Evolutionary conservation across 2,329 filamentous ascomycete species (phyloP), one percentile per base, ranked within the genome.

Genomic region (Alternaria alternata): DNA sequence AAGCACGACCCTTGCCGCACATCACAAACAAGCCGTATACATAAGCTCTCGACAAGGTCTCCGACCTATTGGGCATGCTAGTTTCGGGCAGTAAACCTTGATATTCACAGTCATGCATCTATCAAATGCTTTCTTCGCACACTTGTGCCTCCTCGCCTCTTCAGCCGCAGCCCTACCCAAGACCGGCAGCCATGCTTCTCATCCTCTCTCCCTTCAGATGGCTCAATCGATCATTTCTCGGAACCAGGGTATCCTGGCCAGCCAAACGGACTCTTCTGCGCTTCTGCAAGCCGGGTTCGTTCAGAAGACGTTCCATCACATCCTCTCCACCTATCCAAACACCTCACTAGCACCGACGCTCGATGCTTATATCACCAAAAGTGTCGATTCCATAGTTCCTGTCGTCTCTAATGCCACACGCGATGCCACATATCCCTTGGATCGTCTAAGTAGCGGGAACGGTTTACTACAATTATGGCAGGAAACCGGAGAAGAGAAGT

Each of bases 211-310:
- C n/a, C n/a, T 69, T 14, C 62, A 59, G 39, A 69, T 69, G 76
- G 63, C 75, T 7, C 54, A 67, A 6, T 76, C 72, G 22, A 77
- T 74, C 47, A 72, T 77, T 20, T 70, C 68, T 7, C 68, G 76
- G 7, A 58, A 66, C 11, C 69, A 79, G 63, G 76, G 77, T 16
- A 66, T 78, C 32, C 58, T 70, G 62, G 66, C 34, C 43, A 66
- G 47, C 39, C n/a, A 46, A 12, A 48, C 54, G 22, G 70, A 69
- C 51, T 30, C 41, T 7, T 73, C 71, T 16, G 67, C 56, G 1
- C 62, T 68, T 2, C 67, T 78, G 22, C 73, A 78, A 57, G 62
- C 75, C 3, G 75, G 74, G 5, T 64, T 78, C 26, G 71, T 74
- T n/a, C 75, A 78, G 51, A 75, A 78, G 48, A 67, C 74, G 16